Conservation (phyloP, 352 stramenopile species). For the Aphanomyces stellatus region DNA sequence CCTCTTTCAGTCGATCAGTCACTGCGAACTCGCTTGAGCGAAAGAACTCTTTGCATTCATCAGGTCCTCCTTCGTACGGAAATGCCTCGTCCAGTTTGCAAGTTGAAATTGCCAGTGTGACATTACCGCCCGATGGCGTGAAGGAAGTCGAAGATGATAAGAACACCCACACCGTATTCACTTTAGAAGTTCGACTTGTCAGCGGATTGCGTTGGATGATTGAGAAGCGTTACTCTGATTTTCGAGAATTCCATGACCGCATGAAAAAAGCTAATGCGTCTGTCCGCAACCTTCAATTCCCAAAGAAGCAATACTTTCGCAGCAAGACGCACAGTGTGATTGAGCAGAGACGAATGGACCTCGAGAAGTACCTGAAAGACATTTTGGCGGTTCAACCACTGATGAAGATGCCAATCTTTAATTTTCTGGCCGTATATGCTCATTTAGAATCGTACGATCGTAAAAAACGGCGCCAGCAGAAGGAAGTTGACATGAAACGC, state of each 20-base stretch:
- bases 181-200: conserved; percentile 67
- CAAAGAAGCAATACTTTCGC: conserved; percentile 80
- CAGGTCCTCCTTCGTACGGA: not conserved
- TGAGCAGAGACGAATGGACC: conserved; percentile 68
- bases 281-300: conserved; percentile 77
- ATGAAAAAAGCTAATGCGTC: conserved; percentile 66
- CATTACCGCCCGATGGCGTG: conserved; percentile 52
- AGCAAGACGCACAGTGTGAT: conserved; percentile 80
- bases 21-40: not conserved
- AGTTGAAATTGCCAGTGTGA: conserved; percentile 77
- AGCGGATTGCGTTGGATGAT: conserved; percentile 82
- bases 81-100: not conserved
- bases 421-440: conserved; percentile 81
- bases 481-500: conserved; percentile 75
- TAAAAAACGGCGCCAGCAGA: conserved; percentile 77
- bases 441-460: conserved; percentile 83
- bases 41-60: not conserved
- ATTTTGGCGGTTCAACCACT: conserved; percentile 68
- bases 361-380: conserved; percentile 86
- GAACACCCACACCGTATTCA: conserved; percentile 70
- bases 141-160: conserved; percentile 78
- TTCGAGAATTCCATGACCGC: conserved; percentile 75
- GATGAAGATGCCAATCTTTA: conserved; percentile 80
- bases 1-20: conserved; percentile 2
- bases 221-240: conserved; percentile 85